A percentile compares a stretch with the other conserved stretches of the same genome.
These are phyloP conservation scores for Schizosaccharomyces cryophilus DNA, from an alignment of 805 yeast genomes.

Conservation along the genomic window DNA sequence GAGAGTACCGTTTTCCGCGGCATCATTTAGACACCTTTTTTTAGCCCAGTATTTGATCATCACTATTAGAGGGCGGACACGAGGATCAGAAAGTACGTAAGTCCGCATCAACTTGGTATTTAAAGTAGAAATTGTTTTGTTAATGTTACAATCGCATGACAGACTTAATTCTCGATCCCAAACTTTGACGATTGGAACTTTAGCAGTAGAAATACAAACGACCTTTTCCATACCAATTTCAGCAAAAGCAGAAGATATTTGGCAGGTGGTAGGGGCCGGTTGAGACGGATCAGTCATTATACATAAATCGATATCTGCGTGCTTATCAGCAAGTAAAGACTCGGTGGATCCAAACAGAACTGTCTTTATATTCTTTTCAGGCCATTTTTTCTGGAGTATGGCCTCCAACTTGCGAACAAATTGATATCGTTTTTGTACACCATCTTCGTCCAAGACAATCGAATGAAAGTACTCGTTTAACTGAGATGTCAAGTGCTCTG, in stretches of 20 bases:
- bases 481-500: constrained; percentile 5
- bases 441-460: constrained; percentile 7
- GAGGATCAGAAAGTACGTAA: constrained; percentile 9
- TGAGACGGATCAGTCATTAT: constrained; percentile 7
- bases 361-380: constrained; percentile 7
- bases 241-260: not conserved
- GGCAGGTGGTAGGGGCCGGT: constrained; percentile 3
- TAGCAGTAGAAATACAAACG: constrained; percentile 11
- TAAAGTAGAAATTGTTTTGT: constrained; percentile 10
- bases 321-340: constrained; percentile 8
- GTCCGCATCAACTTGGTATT: constrained; percentile 10
- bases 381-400: constrained; percentile 8
- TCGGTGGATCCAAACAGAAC: constrained; percentile 10
- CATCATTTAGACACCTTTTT: constrained; percentile 10
- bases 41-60: constrained; percentile 11
- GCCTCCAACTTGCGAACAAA: constrained; percentile 7
- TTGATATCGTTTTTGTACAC: constrained; percentile 4
- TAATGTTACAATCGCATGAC: constrained; percentile 11
- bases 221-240: constrained; percentile 8
- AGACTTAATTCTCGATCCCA: constrained; percentile 11
- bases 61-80: constrained; percentile 11
- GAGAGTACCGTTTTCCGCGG: constrained; percentile 12
- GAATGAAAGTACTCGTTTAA: constrained; percentile 5
- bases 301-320: constrained; percentile 11
- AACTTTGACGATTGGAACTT: constrained; percentile 11